Base-by-base conservation (phyloP, 352 stramenopile species). In the Globisporangium nunn region DNA sequence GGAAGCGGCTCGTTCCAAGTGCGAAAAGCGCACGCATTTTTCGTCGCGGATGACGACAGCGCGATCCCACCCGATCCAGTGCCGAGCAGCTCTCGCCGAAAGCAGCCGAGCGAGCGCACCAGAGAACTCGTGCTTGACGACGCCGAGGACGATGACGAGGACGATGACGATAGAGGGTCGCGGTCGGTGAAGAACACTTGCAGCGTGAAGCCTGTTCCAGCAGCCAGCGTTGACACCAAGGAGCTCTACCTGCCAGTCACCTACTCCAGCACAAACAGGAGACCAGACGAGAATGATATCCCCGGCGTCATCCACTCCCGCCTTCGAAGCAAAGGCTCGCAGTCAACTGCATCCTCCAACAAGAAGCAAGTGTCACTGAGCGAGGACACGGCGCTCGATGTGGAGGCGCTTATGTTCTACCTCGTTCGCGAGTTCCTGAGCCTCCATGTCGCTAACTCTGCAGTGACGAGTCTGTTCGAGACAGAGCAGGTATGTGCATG, bases 371-470 rank as follows among this genome's bases (percentile, higher is more conserved):
- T 64, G 30, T 41, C 46, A n/a, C 30, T 59, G 31, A 44, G 23
- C 15, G 17, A 39, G 12, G 44, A 59, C 30, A 5, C 39, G 8
- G 39, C 52, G 35, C 35, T 37, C 17, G 31, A 59, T 50, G 55
- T 59, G 7, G 66, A 78, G 12, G 56, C 63, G 15, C 74, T 72
- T 33, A 63, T 80, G 15, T 64, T 83, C 33, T 66, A 81, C 39
- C 65, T 88, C n/a, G 70, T 89, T n/a, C 75, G 73, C 2, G 72
- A 87, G 29, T 87, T 85, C 39, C 64, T 91, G 10, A 61, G 70
- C 28, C 66, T 69, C 10, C 71, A 78, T 37, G 68, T 70, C 49
- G 68, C 71, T 0, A 61, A 69, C 2, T 59, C 72, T 14, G 44
- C 37, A 40, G 61, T 87, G 53, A 59, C 72, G 28, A 52, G 64